Base-by-base conservation (phyloP, 2,329 filamentous ascomycete genomes). In the Aspergillus tubingensis region DNA sequence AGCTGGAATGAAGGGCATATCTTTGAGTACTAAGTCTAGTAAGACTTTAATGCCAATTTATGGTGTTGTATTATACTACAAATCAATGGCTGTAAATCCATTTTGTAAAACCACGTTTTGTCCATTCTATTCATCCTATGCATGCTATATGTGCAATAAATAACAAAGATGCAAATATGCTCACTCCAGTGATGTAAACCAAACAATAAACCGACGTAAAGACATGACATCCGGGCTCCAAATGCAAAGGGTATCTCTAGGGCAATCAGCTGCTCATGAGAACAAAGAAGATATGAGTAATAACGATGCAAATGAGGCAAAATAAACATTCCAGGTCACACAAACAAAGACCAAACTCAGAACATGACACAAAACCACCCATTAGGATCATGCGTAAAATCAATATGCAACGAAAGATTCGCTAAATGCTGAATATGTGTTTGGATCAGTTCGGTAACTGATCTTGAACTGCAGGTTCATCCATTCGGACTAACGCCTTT, bases 401-500 rank as follows among this genome's bases (percentile, higher is more conserved):
- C 21, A 25, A 30, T 25, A 6, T 10, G 47, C 47, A 47, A 27
- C 2, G 25, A 15, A 38, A 21, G 1, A 36, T 11, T 58, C 49
- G 27, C 38, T 44, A 47, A 44, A 55, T 30, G 23, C 36, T 32
- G 32, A 23, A 44, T 32, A 44, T 55, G 21, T 55, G 25, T 8
- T 21, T 3, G 23, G 15, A 32, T 55, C 39, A 43, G 17, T 36
- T 13, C 23, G 19, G 17, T 17, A 15, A 38, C 47, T 44, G 54
- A 44, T 56, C 23, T 50, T 54, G 21, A 19, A 54, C 50, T 51
- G 39, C 47, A 21, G 51, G 38, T 52, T 65, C 54, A 21, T 64
- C 62, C 30, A 66, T 57, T 55, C 58, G 61, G 43, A 63, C 27
- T 23, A 66, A 60, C 2, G 64, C 64, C 27, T 57, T 57, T 10